Evolutionary conservation across 2,329 filamentous ascomycete genomes (phyloP), one percentile per base, ranked within the genome.

Genomic region (Cylindrodendrum hubeiense): DNA sequence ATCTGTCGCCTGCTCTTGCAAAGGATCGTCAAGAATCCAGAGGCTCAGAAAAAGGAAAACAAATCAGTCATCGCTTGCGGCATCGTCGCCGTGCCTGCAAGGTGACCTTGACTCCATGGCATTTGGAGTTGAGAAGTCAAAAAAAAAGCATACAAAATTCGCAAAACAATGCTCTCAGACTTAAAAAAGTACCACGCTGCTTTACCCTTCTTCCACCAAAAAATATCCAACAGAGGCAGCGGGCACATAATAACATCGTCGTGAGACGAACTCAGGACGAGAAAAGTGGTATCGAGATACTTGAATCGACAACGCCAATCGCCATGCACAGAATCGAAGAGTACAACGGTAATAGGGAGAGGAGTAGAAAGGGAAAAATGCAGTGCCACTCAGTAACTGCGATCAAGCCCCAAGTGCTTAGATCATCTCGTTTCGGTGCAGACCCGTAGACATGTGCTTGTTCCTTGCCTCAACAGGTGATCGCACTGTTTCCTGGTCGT

Each of bases 341-440:
- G 55, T 54, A 67, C 43, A 71, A 60, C 24, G 33, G 43, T 64
- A 39, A 65, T 64, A 75, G 54, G 67, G 60, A 50, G 70, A 68
- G 65, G 62, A 64, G 49, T 64, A 68, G 63, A 72, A 66, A 41
- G 61, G 53, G 41, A 67, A 57, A 67, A 49, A 53, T 61, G 61
- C 22, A 56, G 56, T 39, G 63, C 54, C 56, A 28, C 34, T 26
- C 50, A 63, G 37, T 55, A 39, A 37, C 53, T 41, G 30, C 30
- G 49, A 21, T 60, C 46, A n/a, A 63, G 46, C 63, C 52, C 67
- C 76, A 12, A 15, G 10, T 21, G 28, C 47, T 50, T 78, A 89
- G 69, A 89, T 85, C 85, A 89, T 85, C 77, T 89, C 86, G 74
- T 81, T 86, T 58, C 79, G 79, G 68, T 86, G 81, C 37, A 89